Base-by-base conservation (phyloP, 2,329 filamentous ascomycete genomes). In the Aspergillus sp. region DNA sequence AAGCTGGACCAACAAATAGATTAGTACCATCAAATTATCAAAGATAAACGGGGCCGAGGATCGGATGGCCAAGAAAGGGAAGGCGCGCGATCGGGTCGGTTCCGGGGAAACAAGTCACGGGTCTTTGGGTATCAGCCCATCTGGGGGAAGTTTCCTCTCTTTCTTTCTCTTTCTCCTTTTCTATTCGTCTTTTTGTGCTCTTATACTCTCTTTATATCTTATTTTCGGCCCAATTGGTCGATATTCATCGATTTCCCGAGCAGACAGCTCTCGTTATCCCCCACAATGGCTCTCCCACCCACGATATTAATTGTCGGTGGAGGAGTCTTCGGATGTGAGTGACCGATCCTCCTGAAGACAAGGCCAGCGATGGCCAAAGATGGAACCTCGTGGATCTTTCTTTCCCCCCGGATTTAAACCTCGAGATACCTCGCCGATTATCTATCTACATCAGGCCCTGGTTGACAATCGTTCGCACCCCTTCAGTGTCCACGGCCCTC, bases 401-500 rank as follows among this genome's bases (percentile, higher is more conserved):
- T 12, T 36, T 29, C 7, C 32, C 2, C 32, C 36, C 16, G 36
- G 36, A 16, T 16, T 6, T n/a, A 7, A 42, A n/a, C 6, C 16
- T 42, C 36, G 36, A n/a, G 4, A n/a, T 42, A n/a, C 6, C 31
- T 20, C 36, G 49, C 42, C 20, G 20, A 18, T 50, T 32, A n/a
- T 22, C 49, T 53, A 50, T 22, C 47, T 20, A 39, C 32, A 45
- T 16, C 18, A 49, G 39, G 20, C 31, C 20, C 26, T 49, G 4
- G 3, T 46, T 29, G 26, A 49, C 49, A 42, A 54, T 18, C 26
- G 26, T 39, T 18, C 20, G 7, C 31, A 50, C 47, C 26, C 14
- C 50, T 3, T 12, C 64, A 78, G 76, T 90, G 56, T 84, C 85
- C 7, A 89, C 87, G 22, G 90, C 92, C 54, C 86, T 88, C 64